Evolutionary conservation across 1,139 yeast genomes (phyloP), one percentile per base, ranked within the genome.

Genomic region (Dujonia santamariae): DNA sequence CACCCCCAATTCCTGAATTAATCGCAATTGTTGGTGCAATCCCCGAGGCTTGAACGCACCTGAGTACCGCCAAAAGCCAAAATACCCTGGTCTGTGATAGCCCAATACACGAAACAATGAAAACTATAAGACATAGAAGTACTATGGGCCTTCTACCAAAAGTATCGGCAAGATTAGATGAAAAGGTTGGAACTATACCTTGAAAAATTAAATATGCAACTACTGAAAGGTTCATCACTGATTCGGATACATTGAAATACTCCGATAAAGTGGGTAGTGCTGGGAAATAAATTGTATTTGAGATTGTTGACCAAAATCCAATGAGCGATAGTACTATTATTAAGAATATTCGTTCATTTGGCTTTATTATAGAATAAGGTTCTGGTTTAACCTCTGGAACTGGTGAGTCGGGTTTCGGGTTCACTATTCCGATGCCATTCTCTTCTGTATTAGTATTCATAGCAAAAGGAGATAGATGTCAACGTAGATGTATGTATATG

Each of bases 21-120:
- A 67, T 61, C 6, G 72, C 61, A 19, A 65, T 59, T 3, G 60
- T 63, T 0, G 72, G 70, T 1, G 67, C 70, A 15, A 67, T 63
- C 1, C 64, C 63, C 2, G 67, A 61, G 0, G 72, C 70, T 42
- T 67, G 72, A 11, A 64, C 39, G 39, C 70, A 62, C 30, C 73
- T 48, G 23, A 66, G 42, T 4, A 63, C 51, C 1, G 59, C 55
- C 29, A 67, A 44, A 9, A 63, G 46, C 69, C 71, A 64, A 41
- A 50, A 65, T 1, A 47, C 65, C 29, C 59, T 54, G 4, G 62
- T 48, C 34, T 53, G 63, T 1, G 69, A 53, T 7, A 67, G 32
- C 1, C 61, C 73, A n/a, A 64, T 43, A 46, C 68, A 62, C 3
- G 63, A 45, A 4, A 56, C 67, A 12, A 56, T 45, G 38, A 42